Conservation (phyloP, 2,329 filamentous ascomycete species). For the Thelonectria rubi region DNA sequence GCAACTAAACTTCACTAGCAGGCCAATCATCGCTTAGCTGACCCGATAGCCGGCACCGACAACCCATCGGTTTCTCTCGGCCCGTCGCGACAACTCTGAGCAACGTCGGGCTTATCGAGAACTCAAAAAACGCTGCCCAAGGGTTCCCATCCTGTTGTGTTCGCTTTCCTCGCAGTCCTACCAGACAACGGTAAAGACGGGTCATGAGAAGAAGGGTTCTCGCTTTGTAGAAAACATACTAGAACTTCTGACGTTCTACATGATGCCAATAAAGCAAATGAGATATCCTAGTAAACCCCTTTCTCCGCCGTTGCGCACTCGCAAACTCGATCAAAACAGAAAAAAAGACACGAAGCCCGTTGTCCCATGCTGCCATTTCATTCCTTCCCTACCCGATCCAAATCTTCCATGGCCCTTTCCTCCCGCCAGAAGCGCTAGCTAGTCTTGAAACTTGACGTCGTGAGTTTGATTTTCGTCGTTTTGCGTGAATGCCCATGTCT, state of each 20-base stretch:
- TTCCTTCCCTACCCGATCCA: constrained; percentile 33
- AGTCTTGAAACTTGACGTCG: constrained; percentile 30
- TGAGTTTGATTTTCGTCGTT: constrained; percentile 31
- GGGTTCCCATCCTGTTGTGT: background rate
- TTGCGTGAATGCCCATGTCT: constrained; percentile 29
- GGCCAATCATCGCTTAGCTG: constrained; percentile 42
- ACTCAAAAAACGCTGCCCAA: background rate
- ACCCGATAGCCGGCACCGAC: constrained; percentile 42
- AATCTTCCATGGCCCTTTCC: constrained; percentile 22
- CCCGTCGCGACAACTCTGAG: constrained; percentile 27
- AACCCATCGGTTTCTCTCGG: constrained; percentile 34
- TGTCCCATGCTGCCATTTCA: constrained; percentile 23
- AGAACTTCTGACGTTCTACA: constrained; percentile 32
- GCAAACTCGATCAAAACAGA: constrained; percentile 12
- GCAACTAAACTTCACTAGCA: constrained; percentile 26
- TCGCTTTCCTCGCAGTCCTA: background rate
- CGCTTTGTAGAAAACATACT: constrained; percentile 24
- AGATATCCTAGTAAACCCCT: constrained; percentile 37
- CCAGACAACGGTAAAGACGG: constrained; percentile 6
- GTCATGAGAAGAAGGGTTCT: constrained; percentile 10
- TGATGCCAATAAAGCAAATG: constrained; percentile 38
- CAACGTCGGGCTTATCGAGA: background rate
- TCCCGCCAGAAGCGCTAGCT: constrained; percentile 6
- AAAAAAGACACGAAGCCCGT: constrained; percentile 23
- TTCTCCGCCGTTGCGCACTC: constrained; percentile 12